Base-by-base conservation (phyloP, 441 rosid species). In the Jatropha multifida region DNA sequence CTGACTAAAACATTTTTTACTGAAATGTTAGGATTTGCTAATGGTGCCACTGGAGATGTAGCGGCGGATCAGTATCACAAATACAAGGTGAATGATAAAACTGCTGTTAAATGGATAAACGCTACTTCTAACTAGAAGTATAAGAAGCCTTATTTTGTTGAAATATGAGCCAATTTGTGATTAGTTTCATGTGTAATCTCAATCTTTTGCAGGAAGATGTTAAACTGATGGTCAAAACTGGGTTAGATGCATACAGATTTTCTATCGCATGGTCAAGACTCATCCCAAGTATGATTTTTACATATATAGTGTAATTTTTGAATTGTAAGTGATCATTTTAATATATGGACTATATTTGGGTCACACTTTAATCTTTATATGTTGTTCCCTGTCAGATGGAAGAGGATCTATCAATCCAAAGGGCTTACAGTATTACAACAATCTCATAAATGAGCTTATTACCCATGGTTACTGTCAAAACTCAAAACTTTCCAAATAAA, bases 221-320 rank as follows among this genome's bases (percentile, higher is more conserved):
- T 13, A 81, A 82, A 75, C 81, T 90, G 12, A 90, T 92, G 92
- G 92, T 26, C 20, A 83, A 87, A 27, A 83, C 79, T 37, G 87
- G 92, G 56, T 75, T 92, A 68, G 89, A 82, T 41, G 89, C 92
- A 18, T 89, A 87, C 71, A 88, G 92, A 76, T 88, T 89, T 79
- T 90, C 95, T 75, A 88, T 92, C 77, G 90, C 95, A 15, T 90
- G 93, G 95, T 75, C 97, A 13, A 87, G 95, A 70, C 89, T 92
- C 51, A 12, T 51, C 56, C 56, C 56, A 51, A 51, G 56, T 51
- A 51, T 10, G 55, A 51, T 51, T 32, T 32, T 32, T 32, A 32
- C 2, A 32, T 32, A 32, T 32, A 32, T 32, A 32, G 32, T 32
- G 32, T 2, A 32, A 32, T 32, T 32, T 32, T 32, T 32, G 32